These are phyloP conservation scores for Lotmaria passim DNA, from an alignment of 208 protist species.

Conservation along the genomic window DNA sequence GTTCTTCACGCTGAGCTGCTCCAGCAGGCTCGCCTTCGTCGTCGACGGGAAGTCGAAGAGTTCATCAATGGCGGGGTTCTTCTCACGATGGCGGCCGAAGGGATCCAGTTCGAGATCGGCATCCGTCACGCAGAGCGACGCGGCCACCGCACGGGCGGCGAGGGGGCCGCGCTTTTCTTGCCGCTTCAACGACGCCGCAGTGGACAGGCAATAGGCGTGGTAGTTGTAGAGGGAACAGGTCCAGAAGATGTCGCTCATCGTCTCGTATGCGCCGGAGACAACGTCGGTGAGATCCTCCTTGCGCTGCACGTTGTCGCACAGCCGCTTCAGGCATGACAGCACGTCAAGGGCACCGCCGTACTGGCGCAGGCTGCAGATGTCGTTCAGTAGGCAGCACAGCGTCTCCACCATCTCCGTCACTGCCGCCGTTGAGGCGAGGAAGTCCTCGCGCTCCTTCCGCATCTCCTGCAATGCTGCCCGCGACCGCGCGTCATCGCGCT, in stretches of 20 bases:
- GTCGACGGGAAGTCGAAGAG: constrained; percentile 58
- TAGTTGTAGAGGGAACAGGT: constrained; percentile 63
- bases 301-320: constrained; percentile 56
- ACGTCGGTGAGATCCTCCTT: constrained; percentile 32
- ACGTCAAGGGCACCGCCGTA: constrained; percentile 59
- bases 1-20: constrained; percentile 36
- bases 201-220: constrained; percentile 73
- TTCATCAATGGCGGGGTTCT: constrained; percentile 55
- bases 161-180: constrained; percentile 35
- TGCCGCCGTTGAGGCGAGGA: constrained; percentile 47
- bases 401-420: constrained; percentile 52
- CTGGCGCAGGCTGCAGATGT: constrained; percentile 48
- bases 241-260: constrained; percentile 76
- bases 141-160: constrained; percentile 65
- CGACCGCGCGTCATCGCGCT: constrained; percentile 24
- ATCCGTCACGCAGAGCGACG: constrained; percentile 65
- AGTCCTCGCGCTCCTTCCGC: constrained; percentile 55
- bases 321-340: constrained; percentile 60
- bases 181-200: constrained; percentile 48
- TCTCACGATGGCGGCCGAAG: constrained; percentile 53
- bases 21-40: constrained; percentile 37
- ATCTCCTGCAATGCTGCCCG: constrained; percentile 38
- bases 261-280: constrained; percentile 51
- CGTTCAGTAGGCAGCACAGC: constrained; percentile 60
- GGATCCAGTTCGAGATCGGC: constrained; percentile 51